phyloP scores from a whole-genome alignment of 192 early-diverging fungal species.

The Coemansia biformis region DNA sequence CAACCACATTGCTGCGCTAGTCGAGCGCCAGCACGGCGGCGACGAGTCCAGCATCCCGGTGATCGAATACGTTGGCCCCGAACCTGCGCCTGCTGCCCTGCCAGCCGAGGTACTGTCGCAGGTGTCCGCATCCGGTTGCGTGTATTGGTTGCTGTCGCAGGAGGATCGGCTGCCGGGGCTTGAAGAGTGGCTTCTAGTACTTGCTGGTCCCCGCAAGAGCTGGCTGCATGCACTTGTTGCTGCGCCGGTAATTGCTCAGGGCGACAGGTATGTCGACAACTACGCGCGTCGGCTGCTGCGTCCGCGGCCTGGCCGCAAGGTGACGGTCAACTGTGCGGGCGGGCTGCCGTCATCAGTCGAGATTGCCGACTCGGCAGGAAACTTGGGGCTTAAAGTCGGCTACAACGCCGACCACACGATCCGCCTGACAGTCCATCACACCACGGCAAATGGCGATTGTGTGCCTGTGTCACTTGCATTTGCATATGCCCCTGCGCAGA shows the following conservation, averaged over 20 bases:
- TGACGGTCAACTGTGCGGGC: neutral
- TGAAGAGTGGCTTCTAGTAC: conserved; percentile 59
- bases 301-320: conserved; percentile 53
- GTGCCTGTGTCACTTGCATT: conserved; percentile 19
- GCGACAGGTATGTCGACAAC: conserved; percentile 56
- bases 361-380: conserved; percentile 44
- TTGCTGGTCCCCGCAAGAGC: conserved; percentile 62
- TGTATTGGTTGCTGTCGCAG: conserved; percentile 3
- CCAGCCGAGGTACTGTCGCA: conserved; percentile 2
- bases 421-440: conserved; percentile 44
- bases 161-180: conserved; percentile 6
- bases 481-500: conserved; percentile 6
- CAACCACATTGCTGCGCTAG: conserved; percentile 68
- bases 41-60: conserved; percentile 61
- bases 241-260: conserved; percentile 66
- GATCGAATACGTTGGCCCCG: conserved; percentile 66
- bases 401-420: conserved; percentile 53
- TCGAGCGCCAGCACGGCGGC: conserved; percentile 63
- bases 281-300: conserved; percentile 54
- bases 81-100: neutral
- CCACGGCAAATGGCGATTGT: conserved; percentile 32
- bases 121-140: neutral
- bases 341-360: neutral
- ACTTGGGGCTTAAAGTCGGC: conserved; percentile 57
- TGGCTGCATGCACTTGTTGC: conserved; percentile 84